Percentiles rank a stretch among this genome's conserved stretches.
Conservation (phyloP, 768 basidiomycete genomes). For the Ephemerocybe angulata region DNA sequence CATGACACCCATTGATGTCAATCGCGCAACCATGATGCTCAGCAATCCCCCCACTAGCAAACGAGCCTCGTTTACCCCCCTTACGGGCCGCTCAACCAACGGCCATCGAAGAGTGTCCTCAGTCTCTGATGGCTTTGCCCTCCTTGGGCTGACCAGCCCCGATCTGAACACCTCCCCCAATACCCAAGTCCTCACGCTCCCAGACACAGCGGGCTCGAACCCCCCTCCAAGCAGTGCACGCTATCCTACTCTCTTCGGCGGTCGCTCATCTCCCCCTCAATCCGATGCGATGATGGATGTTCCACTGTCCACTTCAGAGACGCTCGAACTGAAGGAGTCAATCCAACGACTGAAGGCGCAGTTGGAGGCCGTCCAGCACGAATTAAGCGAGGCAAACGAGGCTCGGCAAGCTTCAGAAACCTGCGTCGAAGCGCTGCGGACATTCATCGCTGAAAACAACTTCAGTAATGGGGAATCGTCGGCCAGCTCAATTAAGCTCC, state of each 20-base stretch:
- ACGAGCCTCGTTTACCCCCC: constrained; percentile 71
- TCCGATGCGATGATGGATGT: constrained; percentile 24
- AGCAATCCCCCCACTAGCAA: constrained; percentile 54
- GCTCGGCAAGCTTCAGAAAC: constrained; percentile 84
- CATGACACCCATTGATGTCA: constrained; percentile 51
- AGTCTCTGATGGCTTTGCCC: too few species aligned
- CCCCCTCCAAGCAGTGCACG: constrained; percentile 25
- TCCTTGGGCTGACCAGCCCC: constrained; percentile 32
- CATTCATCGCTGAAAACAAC: constrained; percentile 75
- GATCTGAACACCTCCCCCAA: constrained; percentile 35
- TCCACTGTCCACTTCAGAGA: constrained; percentile 47
- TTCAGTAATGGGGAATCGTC: constrained; percentile 39
- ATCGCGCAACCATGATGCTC: constrained; percentile 40
- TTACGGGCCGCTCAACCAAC: constrained; percentile 53
- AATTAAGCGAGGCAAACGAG: constrained; percentile 70
- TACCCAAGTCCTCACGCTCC: constrained; percentile 30
- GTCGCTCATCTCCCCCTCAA: constrained; percentile 44
- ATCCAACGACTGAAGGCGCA: constrained; percentile 65
- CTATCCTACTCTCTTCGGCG: constrained; percentile 45
- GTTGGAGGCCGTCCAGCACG: constrained; percentile 9
- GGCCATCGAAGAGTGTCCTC: constrained; percentile 73
- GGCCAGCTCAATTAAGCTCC: constrained; percentile 32
- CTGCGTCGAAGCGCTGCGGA: constrained; percentile 77
- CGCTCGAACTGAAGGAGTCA: constrained; percentile 58
- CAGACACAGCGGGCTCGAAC: constrained; percentile 30